Evolutionary conservation across 768 basidiomycete genomes (phyloP).

Genomic region (Lactarius deliciosus): DNA sequence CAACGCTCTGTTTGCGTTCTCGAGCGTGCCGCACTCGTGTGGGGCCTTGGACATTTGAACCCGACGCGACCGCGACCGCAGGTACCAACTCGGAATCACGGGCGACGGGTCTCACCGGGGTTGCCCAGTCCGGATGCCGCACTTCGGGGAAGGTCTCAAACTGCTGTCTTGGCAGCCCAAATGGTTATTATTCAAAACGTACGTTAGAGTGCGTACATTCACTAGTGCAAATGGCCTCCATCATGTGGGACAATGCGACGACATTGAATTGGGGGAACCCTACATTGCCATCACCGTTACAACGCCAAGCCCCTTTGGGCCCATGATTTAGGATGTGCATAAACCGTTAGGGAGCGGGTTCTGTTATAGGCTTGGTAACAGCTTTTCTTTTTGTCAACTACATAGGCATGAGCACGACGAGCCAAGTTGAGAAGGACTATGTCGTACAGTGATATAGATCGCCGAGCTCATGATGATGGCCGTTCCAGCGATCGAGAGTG

Average conservation of each 20-base stretch:
- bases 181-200: no score
- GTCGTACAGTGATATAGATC: conserved; percentile 61
- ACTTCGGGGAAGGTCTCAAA: no score
- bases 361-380: neutral
- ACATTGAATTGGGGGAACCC: neutral
- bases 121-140: no score
- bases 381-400: conserved; percentile 5
- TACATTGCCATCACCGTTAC: neutral
- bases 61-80: no score
- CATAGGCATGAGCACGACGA: neutral
- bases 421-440: conserved; percentile 4
- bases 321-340: neutral
- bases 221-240: no score
- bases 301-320: neutral
- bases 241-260: neutral
- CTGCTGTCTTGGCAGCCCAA: no score
- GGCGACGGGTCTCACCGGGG: no score
- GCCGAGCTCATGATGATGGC: conserved; percentile 63
- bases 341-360: neutral
- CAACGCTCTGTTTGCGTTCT: no score
- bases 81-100: no score
- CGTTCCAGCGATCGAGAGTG: conserved; percentile 61
- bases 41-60: no score
- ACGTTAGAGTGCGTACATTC: no score
- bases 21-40: no score